phyloP scores from a whole-genome alignment of 371 early-diverging fungal genomes.

The Mucor sp. region DNA sequence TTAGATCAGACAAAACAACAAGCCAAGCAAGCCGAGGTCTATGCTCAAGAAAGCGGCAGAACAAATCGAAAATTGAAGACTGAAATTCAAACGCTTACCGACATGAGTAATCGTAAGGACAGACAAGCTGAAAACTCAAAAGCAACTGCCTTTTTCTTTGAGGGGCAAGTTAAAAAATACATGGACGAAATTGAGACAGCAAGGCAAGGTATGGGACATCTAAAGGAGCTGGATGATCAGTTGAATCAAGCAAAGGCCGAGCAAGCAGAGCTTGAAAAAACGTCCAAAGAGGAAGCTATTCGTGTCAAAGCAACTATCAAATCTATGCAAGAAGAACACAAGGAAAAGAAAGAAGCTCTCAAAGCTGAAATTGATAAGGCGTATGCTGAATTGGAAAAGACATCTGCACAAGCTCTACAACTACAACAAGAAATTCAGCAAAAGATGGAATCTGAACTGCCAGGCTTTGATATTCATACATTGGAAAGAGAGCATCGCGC shows the following conservation, averaged over 20 bases:
- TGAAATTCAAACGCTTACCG: slow-evolving; percentile 53
- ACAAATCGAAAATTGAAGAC: slow-evolving; percentile 52
- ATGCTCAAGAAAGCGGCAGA: slow-evolving; percentile 49
- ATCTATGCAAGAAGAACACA: slow-evolving; percentile 33
- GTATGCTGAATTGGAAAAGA: slow-evolving; percentile 37
- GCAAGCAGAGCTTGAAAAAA: slow-evolving; percentile 38
- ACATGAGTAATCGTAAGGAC: slow-evolving; percentile 56
- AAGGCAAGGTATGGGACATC: slow-evolving; percentile 47
- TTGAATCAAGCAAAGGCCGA: slow-evolving; percentile 42
- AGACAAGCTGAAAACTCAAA: slow-evolving; percentile 56
- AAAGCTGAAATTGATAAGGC: slow-evolving; percentile 37
- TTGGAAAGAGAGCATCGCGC: slow-evolving; percentile 30
- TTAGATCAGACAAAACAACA: slow-evolving; percentile 48
- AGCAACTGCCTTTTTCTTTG: slow-evolving; percentile 55
- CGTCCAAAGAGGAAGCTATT: slow-evolving; percentile 33
- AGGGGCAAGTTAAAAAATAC: slow-evolving; percentile 55
- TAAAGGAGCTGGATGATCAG: slow-evolving; percentile 49
- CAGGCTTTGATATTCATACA: slow-evolving; percentile 28
- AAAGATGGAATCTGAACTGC: slow-evolving; percentile 34
- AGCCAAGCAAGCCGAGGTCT: slow-evolving; percentile 48
- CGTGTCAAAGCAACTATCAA: slow-evolving; percentile 33
- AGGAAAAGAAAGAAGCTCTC: slow-evolving; percentile 34
- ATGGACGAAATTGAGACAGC: slow-evolving; percentile 55
- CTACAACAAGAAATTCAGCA: slow-evolving; percentile 43
- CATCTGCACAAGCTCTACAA: slow-evolving; percentile 32